Percentiles rank a stretch among this genome's conserved stretches.
phyloP scores from a whole-genome alignment of 116 monocot species.

The Phalaenopsis hybrid region DNA sequence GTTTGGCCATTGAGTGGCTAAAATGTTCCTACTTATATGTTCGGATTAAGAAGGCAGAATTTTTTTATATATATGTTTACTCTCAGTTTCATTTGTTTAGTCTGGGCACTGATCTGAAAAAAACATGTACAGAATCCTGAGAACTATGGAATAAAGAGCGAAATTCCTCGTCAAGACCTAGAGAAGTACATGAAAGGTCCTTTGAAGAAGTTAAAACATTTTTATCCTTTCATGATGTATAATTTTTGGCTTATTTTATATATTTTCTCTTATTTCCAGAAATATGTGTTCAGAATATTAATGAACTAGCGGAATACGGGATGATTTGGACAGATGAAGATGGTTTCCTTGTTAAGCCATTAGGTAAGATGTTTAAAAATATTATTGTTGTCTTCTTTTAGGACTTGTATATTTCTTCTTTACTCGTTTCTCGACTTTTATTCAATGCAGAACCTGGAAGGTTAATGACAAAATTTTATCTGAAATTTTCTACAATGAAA shows the following conservation, averaged over 20 bases:
- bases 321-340: slow-evolving; percentile 95
- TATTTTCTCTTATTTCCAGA: slow-evolving; percentile 38
- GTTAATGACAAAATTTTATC: slow-evolving; percentile 88
- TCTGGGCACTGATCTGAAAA: slow-evolving; percentile 4
- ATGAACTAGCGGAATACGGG: slow-evolving; percentile 72
- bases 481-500: slow-evolving; percentile 96
- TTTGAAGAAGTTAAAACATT: not conserved
- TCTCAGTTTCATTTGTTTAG: not conserved
- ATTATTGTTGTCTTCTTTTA: not conserved
- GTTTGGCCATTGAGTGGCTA: slow-evolving; percentile 95
- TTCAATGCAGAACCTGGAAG: slow-evolving; percentile 77
- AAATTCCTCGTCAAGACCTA: slow-evolving; percentile 47
- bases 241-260: slow-evolving; percentile 1
- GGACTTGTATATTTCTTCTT: not conserved
- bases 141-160: slow-evolving; percentile 80
- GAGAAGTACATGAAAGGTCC: slow-evolving; percentile 92
- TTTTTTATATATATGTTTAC: slow-evolving; percentile 6
- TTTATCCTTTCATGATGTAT: not conserved
- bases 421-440: slow-evolving; percentile 4
- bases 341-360: slow-evolving; percentile 86
- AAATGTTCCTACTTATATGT: slow-evolving; percentile 95
- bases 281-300: slow-evolving; percentile 85
- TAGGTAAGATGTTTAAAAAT: slow-evolving; percentile 35
- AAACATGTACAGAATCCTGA: slow-evolving; percentile 69
- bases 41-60: slow-evolving; percentile 76